A percentile compares a stretch with the other conserved stretches of the same genome.
phyloP scores from a whole-genome alignment of 352 stramenopile species.

The Peronospora belbahrii region DNA sequence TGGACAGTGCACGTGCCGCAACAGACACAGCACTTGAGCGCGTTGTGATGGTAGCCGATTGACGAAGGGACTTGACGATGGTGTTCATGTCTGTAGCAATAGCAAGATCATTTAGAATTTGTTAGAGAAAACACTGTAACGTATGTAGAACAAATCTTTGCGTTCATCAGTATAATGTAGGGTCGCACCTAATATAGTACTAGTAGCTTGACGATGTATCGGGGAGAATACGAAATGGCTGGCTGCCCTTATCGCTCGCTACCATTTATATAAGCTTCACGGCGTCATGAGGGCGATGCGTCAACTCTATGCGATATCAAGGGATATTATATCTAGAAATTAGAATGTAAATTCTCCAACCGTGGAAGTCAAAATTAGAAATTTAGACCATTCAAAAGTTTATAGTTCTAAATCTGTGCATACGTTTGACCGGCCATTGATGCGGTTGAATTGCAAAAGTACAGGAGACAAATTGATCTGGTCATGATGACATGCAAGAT shows the following conservation, averaged over 20 bases:
- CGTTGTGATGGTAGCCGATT: constrained; percentile 33
- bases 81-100: constrained; percentile 41
- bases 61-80: constrained; percentile 60
- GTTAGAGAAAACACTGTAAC: not conserved
- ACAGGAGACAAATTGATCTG: constrained; percentile 5
- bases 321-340: constrained; percentile 3
- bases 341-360: too few species aligned
- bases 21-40: constrained; percentile 24
- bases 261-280: too few species aligned
- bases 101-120: constrained; percentile 1
- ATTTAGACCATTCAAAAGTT: not conserved
- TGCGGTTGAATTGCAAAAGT: too few species aligned
- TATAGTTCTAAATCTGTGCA: constrained; percentile 13
- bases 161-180: not conserved
- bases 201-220: constrained; percentile 6
- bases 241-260: too few species aligned
- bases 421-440: too few species aligned
- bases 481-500: constrained; percentile 23
- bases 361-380: not conserved
- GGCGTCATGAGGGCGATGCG: constrained; percentile 1
- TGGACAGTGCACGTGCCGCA: constrained; percentile 55
- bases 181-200: constrained; percentile 14
- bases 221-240: constrained; percentile 31
- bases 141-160: constrained; percentile 3
- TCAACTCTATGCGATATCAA: constrained; percentile 9